Base-by-base conservation (phyloP, 2,329 filamentous ascomycete genomes). In the Fonsecaea monophora region DNA sequence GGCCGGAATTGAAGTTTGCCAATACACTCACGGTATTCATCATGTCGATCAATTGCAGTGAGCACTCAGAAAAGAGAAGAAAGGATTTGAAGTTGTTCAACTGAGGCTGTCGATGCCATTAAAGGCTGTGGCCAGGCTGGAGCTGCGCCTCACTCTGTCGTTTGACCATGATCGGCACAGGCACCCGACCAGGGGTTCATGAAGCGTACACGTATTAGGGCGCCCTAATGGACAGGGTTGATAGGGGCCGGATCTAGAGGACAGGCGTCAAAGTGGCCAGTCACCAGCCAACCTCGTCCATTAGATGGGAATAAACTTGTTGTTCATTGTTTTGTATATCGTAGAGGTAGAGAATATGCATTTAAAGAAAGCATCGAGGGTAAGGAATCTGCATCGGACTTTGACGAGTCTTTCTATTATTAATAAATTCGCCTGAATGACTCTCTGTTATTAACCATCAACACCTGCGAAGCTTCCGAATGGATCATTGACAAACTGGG, bases 1-100 rank as follows among this genome's bases (percentile, higher is more conserved):
- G 58, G 32, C 48, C 48, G 35, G 45, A 13, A 35, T 60, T 34
- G 45, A 60, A 60, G 30, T 8, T 34, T 35, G n/a, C 34, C 10
- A n/a, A 12, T 25, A 25, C 25, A 25, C 25, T 25, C 3, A 35
- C 3, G 30, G 30, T 8, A 9, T 55, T 15, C 53, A 55, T 55
- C 18, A 4, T 25, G 9, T 10, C 4, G 3, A n/a, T 50, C 2
- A 12, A 5, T 50, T 3, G 3, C 18, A 50, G 10, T 1, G 13
- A 25, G 45, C 18, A 9, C 13, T 21, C 18, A 50, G n/a, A 25
- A 12, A 25, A 25, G 4, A 21, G 25, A 10, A 50, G 10, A 21
- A 50, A 50, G 25, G 18, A 4, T 5, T 10, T 50, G 45, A 42
- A 25, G 13, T 18, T 10, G 5, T 45, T 45, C 15, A 45, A 18